Evolutionary conservation across 1,284 basidiomycete species (phyloP).

Genomic region (Xerocomus cyaneibrunnescens): DNA sequence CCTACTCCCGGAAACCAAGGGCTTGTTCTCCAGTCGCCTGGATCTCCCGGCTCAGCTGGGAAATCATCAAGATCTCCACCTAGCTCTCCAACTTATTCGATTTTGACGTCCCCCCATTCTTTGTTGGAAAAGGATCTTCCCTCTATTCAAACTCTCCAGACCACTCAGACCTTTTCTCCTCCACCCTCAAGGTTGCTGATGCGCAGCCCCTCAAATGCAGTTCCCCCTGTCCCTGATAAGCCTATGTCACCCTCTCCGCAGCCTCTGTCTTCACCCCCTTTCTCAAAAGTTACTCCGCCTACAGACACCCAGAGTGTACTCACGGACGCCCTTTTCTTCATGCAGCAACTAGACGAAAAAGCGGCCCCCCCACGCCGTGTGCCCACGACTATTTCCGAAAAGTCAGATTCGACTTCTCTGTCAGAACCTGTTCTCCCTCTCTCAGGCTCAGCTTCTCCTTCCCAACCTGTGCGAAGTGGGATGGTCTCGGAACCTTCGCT

Average conservation of each 20-base stretch:
- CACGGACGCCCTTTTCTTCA: constrained; percentile 65
- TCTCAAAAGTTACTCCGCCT: constrained; percentile 17
- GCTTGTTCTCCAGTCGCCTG: constrained; percentile 14
- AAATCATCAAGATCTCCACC: constrained; percentile 22
- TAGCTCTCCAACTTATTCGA: constrained; percentile 39
- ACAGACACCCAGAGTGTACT: constrained; percentile 42
- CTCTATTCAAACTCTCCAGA: constrained; percentile 34
- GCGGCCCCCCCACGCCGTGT: constrained; percentile 33
- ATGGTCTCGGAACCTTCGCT: constrained; percentile 29
- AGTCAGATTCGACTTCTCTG: constrained; percentile 33
- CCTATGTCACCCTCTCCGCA: constrained; percentile 3
- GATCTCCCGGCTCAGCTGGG: constrained; percentile 14
- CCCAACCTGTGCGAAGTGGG: constrained; percentile 36
- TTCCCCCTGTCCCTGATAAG: constrained; percentile 35
- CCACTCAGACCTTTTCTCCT: constrained; percentile 9
- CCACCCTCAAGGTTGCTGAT: constrained; percentile 13
- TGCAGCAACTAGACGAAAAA: constrained; percentile 55
- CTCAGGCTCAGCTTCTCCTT: constrained; percentile 18
- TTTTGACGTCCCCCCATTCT: constrained; percentile 48
- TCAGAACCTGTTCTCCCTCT: constrained; percentile 27
- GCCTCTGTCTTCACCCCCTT: constrained; percentile 7
- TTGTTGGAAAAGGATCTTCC: constrained; percentile 35
- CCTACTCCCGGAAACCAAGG: constrained; percentile 19
- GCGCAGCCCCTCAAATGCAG: constrained; percentile 10
- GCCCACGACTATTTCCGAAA: constrained; percentile 44